A percentile compares a stretch with the other conserved stretches of the same genome.
phyloP scores from a whole-genome alignment of 1,139 yeast genomes.

The Geotrichum candidum region DNA sequence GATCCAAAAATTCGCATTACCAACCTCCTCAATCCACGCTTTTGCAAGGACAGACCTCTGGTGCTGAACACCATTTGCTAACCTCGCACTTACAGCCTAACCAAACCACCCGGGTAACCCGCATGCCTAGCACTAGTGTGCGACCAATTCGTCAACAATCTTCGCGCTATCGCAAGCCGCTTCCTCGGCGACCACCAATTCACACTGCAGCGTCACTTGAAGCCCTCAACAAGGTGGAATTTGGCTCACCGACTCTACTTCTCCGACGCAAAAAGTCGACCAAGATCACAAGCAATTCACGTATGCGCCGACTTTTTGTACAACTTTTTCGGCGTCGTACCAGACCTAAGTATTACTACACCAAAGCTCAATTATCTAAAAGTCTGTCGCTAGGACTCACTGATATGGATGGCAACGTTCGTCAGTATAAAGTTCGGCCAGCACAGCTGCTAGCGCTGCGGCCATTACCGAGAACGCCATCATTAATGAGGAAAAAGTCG shows the following conservation, averaged over 20 bases:
- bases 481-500: background rate
- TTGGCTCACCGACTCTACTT: conserved; percentile 15
- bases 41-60: background rate
- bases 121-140: background rate
- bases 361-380: conserved; percentile 21
- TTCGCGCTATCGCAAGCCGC: background rate
- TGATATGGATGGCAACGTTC: background rate
- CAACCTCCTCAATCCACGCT: background rate
- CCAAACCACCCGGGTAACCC: background rate
- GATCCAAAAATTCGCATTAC: background rate
- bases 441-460: conserved; percentile 5
- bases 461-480: conserved; percentile 7
- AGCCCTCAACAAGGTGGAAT: conserved; percentile 14
- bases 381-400: background rate
- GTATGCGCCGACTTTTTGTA: conserved; percentile 23
- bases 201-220: conserved; percentile 15
- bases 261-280: conserved; percentile 22
- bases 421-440: conserved; percentile 9
- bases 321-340: conserved; percentile 23
- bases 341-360: conserved; percentile 20
- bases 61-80: background rate
- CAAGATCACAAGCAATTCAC: conserved; percentile 22
- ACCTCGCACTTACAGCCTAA: background rate
- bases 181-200: conserved; percentile 4
- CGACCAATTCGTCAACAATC: background rate